Percentiles rank a stretch among this genome's conserved stretches.
Conservation (phyloP, 2,329 filamentous ascomycete species). For the Graphilbum fragrans region DNA sequence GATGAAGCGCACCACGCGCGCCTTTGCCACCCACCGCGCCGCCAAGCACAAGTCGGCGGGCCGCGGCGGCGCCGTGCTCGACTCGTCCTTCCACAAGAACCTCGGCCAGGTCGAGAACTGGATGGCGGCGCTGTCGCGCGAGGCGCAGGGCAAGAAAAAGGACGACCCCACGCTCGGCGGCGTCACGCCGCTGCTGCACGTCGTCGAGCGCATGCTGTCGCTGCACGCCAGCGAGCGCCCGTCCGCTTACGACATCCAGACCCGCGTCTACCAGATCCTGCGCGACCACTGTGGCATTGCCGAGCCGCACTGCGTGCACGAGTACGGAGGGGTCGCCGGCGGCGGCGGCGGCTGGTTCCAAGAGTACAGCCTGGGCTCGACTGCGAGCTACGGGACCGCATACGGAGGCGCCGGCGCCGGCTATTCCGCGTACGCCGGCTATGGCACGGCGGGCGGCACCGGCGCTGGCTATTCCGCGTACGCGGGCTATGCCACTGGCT, state of each 20-base stretch:
- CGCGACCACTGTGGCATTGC: conserved; percentile 31
- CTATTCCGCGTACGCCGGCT: conserved; percentile 14
- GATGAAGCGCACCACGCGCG: conserved; percentile 52
- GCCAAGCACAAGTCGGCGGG: conserved; percentile 49
- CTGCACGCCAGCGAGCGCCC: conserved; percentile 39
- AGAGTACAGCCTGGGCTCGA: background rate
- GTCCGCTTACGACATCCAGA: conserved; percentile 37
- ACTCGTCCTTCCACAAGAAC: conserved; percentile 63
- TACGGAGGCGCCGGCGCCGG: background rate
- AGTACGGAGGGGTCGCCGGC: conserved; percentile 28
- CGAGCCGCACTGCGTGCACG: conserved; percentile 43
- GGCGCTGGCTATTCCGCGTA: conserved; percentile 8
- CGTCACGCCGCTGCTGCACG: conserved; percentile 36
- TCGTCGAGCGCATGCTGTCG: conserved; percentile 43
- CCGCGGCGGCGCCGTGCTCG: conserved; percentile 47
- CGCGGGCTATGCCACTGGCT: conserved; percentile 16
- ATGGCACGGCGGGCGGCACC: conserved; percentile 16
- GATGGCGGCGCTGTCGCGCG: conserved; percentile 49
- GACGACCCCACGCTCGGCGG: conserved; percentile 34
- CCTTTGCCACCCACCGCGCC: conserved; percentile 55
- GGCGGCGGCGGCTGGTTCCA: conserved; percentile 9
- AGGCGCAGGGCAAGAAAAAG: conserved; percentile 25
- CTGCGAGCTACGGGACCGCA: conserved; percentile 2
- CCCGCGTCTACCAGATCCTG: conserved; percentile 38
- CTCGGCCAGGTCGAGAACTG: conserved; percentile 55